These are phyloP conservation scores for Coelastrella sp. DNA, from an alignment of 139 green algal genomes.

Conservation along the genomic window DNA sequence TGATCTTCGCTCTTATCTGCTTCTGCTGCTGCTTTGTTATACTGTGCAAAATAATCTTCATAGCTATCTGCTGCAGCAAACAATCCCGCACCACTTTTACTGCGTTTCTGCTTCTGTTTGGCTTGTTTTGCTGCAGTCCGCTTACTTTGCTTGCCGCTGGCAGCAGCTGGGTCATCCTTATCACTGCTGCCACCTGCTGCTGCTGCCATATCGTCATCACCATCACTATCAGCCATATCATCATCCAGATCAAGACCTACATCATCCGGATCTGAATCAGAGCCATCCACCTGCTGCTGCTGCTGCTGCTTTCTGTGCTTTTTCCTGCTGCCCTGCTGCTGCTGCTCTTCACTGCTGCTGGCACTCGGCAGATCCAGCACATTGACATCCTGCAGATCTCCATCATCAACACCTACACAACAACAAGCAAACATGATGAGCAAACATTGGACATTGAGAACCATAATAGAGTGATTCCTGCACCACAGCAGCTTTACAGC, in stretches of 20 bases:
- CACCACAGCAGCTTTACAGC: background rate
- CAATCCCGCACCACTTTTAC: constrained; percentile 29
- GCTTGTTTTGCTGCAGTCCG: background rate
- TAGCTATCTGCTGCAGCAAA: constrained; percentile 81
- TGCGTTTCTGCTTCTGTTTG: constrained; percentile 9
- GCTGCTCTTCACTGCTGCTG: constrained; percentile 50
- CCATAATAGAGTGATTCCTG: background rate
- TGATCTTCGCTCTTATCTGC: background rate
- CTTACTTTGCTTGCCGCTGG: background rate
- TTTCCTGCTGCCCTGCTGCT: constrained; percentile 21
- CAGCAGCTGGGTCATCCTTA: background rate
- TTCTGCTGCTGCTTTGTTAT: constrained; percentile 15
- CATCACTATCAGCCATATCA: constrained; percentile 18
- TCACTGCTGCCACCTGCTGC: background rate
- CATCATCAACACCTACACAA: constrained; percentile 10
- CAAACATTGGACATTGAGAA: background rate
- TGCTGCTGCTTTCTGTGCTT: constrained; percentile 31
- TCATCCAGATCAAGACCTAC: too few species aligned
- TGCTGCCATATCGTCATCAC: constrained; percentile 10
- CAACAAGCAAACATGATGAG: background rate
- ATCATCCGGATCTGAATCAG: background rate
- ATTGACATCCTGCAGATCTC: constrained; percentile 39
- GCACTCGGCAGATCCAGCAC: constrained; percentile 45
- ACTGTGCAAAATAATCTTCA: constrained; percentile 32
- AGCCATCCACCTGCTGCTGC: background rate